These are phyloP conservation scores for Nicotiana attenuata DNA, from an alignment of 257 asterid species.

Conservation along the genomic window DNA sequence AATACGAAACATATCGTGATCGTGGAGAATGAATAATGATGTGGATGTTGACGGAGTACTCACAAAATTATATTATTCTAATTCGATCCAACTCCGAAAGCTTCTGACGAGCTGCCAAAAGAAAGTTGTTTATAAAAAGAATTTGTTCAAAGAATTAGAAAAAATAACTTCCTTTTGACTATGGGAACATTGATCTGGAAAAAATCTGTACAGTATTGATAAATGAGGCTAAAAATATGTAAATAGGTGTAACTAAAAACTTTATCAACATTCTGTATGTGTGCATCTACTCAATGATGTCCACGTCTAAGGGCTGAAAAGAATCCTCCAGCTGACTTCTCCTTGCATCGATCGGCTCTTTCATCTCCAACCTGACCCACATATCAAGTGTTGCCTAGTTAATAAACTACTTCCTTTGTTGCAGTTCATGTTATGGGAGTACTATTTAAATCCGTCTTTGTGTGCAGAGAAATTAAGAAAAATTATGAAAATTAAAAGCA, in stretches of 20 bases:
- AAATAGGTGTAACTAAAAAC: not conserved
- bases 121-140: not conserved
- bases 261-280: not conserved
- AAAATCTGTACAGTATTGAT: slow-evolving; percentile 29
- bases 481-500: not conserved
- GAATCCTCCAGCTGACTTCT: slow-evolving; percentile 73
- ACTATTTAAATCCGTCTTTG: not conserved
- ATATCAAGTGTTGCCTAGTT: not conserved
- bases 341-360: slow-evolving; percentile 66
- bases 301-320: slow-evolving; percentile 76
- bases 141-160: not conserved
- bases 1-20: too few species aligned
- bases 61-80: not conserved
- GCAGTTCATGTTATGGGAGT: too few species aligned
- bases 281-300: slow-evolving; percentile 37
- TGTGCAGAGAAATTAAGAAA: not conserved
- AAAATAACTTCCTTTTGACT: not conserved
- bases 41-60: not conserved
- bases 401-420: not conserved
- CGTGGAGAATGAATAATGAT: not conserved
- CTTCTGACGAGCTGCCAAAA: not conserved
- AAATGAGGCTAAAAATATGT: not conserved
- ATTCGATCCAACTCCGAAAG: not conserved
- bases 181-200: not conserved
- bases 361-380: slow-evolving; percentile 67